Conservation (phyloP, 805 yeast species). For the Kregervanrija pseudodelftensis region DNA sequence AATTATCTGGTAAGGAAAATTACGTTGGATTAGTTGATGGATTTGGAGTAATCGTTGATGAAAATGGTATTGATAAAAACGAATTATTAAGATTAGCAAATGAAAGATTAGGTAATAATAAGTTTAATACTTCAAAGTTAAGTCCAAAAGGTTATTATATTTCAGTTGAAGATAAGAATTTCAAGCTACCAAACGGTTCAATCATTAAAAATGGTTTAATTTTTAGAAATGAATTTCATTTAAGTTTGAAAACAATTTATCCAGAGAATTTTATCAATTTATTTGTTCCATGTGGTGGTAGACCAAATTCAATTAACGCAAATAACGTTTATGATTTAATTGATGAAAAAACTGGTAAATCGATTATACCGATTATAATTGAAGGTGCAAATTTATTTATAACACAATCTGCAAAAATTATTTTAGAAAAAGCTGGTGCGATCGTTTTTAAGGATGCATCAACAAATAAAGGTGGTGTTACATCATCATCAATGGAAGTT, state of each 20-base stretch:
- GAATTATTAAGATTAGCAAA: conserved; percentile 78
- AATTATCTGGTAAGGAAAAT: conserved; percentile 72
- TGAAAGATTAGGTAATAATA: conserved; percentile 64
- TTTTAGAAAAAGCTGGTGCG: conserved; percentile 81
- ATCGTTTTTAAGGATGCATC: conserved; percentile 91
- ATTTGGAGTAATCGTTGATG: conserved; percentile 90
- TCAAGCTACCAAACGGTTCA: conserved; percentile 69
- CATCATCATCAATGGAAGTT: conserved; percentile 93
- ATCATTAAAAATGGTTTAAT: conserved; percentile 75
- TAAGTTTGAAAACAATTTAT: conserved; percentile 57
- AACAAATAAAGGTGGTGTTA: conserved; percentile 97
- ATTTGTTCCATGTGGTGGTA: conserved; percentile 98
- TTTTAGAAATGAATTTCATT: conserved; percentile 87
- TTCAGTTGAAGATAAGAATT: conserved; percentile 76
- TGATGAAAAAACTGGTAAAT: conserved; percentile 67
- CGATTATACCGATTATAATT: conserved; percentile 78
- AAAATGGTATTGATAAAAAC: conserved; percentile 73
- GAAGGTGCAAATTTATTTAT: conserved; percentile 97
- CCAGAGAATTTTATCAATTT: conserved; percentile 57
- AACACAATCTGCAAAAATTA: conserved; percentile 87
- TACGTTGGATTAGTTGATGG: conserved; percentile 93
- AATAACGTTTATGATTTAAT: conserved; percentile 69
- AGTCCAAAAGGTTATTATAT: conserved; percentile 74
- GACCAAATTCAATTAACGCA: conserved; percentile 92
- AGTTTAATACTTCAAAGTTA: conserved; percentile 60